Evolutionary conservation across 495 filamentous ascomycete genomes (phyloP), one percentile per base, ranked within the genome.

Genomic region (Penicillium roqueforti): DNA sequence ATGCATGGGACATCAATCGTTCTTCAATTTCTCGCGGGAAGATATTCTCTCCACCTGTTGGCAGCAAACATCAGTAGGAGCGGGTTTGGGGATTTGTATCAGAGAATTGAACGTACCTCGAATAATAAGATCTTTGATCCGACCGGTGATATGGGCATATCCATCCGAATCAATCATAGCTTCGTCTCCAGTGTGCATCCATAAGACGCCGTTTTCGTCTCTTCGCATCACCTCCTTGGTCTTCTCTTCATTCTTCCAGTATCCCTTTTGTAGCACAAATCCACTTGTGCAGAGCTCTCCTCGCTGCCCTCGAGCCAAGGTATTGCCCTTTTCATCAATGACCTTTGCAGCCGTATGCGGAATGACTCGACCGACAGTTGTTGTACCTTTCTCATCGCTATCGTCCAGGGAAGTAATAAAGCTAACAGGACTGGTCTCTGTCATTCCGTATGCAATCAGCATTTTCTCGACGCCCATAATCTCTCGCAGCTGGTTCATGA

Each of bases 241-340:
- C 48, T 79, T 77, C 38, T 58, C 75, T 41, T 76, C 68, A 57
- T 90, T 87, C 18, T 75, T 77, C 80, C 79, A 95, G 64, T 96
- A 96, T n/a, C 86, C 85, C 62, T 87, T 83, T 83, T 92, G 91
- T 8, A 93, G 74, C 2, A 83, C 69, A 62, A 92, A 95, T 3
- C 91, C 91, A 0, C 76, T 72, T 0, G 88, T 78, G 0, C 84
- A 89, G 4, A 95, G 70, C 69, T 96, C 91, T 14, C 91, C 91
- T 34, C 76, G 68, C 61, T 85, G 69, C 2, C 86, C 83, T 18
- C 73, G 53, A 0, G 75, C 70, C 3, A 86, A 69, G 23, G 80
- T 63, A 13, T 61, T 40, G 1, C 78, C 77, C 1, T 82, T 59
- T 2, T 76, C 78, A 60, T 82, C 78, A 3, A 95, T 83, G 8